Base-by-base conservation (phyloP, 148 eudicot species). In the Rhododendron simsii region DNA sequence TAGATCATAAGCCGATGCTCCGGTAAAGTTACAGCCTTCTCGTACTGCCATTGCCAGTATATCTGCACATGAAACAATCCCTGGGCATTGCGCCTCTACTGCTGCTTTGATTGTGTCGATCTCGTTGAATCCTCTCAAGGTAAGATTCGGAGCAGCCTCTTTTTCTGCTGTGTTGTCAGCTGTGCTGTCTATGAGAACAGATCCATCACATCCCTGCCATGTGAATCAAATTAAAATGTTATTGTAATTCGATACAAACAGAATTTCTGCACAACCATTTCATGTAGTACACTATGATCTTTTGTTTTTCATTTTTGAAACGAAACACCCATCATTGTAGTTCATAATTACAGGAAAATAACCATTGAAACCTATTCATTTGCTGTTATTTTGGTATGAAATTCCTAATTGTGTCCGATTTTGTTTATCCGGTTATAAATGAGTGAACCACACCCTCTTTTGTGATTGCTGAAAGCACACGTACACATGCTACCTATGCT, bases 191-290 rank as follows among this genome's bases (percentile, higher is more conserved):
- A 88, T 2, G 10, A 88, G 77, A 55, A 88, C n/a, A 5, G 87
- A 88, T n/a, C 26, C 89, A 45, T 88, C 89, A 75, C 89, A 88
- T 6, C 87, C 89, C 89, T 88, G 77, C 48, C 61, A 78, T 53
- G 13, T 3, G 41, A 41, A 9, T 11, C 14, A 11, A 26, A 67
- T 67, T n/a, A 61, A 59, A 59, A 21, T 21, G 65, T 59, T 21
- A 6, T 2, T 4, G 8, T 59, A 20, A 59, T 20, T 5, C 65
- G 8, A 59, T 59, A 7, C 26, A 59, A 20, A 20, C 65, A 59
- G 26, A 59, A 20, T 20, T 59, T 59, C 1, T 59, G 8, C 65
- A 59, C 26, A 59, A 21, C 65, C n/a, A 20, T 59, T 57, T 59
- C 65, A 20, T 59, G 5, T 20, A 59, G 23, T 20, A 20, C n/a